Conservation (phyloP, 2,329 filamentous ascomycete species). For the Fusarium abutilonis region DNA sequence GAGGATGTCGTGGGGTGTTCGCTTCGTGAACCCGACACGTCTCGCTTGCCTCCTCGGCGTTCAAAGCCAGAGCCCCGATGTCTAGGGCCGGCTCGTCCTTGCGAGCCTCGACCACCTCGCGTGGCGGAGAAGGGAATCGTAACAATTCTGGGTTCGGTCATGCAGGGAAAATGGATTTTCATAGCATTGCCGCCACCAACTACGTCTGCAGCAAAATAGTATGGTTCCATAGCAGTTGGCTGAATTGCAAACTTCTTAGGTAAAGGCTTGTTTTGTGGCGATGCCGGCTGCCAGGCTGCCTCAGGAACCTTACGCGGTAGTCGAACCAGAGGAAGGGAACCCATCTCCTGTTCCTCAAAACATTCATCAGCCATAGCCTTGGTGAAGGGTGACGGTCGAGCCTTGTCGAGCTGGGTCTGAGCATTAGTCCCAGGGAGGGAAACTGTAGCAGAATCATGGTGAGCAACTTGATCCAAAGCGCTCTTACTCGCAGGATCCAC, state of each 20-base stretch:
- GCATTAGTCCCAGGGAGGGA: conserved; percentile 63
- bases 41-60: conserved; percentile 49
- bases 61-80: conserved; percentile 47
- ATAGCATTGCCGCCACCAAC: conserved; percentile 51
- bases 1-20: conserved; percentile 39
- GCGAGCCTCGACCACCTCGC: conserved; percentile 47
- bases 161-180: conserved; percentile 56
- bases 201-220: conserved; percentile 48
- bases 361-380: conserved; percentile 81
- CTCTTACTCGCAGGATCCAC: conserved; percentile 75
- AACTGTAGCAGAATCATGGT: conserved; percentile 70
- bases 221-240: conserved; percentile 49
- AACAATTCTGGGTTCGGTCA: conserved; percentile 52
- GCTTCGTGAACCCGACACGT: conserved; percentile 46
- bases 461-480: conserved; percentile 66
- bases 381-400: conserved; percentile 60
- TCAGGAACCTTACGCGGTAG: conserved; percentile 72
- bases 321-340: conserved; percentile 75
- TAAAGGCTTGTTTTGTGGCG: conserved; percentile 63
- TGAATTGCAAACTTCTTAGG: conserved; percentile 61
- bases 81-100: conserved; percentile 43
- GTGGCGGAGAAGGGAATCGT: conserved; percentile 51
- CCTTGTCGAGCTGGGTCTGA: conserved; percentile 47
- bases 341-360: conserved; percentile 83
- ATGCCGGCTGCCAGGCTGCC: conserved; percentile 69